Percentiles rank a stretch among this genome's conserved stretches.
phyloP scores from a whole-genome alignment of 208 protist genomes.

The Entamoeba invadens region DNA sequence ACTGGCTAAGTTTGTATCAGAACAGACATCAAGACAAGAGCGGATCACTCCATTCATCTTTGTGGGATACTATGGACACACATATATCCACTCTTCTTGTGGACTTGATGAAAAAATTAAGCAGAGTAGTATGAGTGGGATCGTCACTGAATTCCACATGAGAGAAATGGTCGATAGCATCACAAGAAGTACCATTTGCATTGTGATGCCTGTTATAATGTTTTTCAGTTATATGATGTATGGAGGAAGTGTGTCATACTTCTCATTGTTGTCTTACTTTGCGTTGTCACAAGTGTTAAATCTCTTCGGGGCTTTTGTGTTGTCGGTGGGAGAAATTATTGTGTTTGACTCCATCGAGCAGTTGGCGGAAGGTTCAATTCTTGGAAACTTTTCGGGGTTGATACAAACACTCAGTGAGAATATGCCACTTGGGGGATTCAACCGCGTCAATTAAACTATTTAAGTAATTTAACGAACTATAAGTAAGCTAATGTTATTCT shows the following conservation, averaged over 20 bases:
- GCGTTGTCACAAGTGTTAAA: neutral
- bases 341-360: neutral
- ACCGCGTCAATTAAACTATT: neutral
- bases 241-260: neutral
- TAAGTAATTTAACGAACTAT: too few species aligned
- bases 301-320: neutral
- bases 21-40: neutral
- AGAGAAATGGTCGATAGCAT: neutral
- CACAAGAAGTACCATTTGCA: neutral
- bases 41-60: neutral
- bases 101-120: neutral
- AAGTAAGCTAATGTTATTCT: too few species aligned
- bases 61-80: neutral
- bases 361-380: neutral
- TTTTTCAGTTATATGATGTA: neutral
- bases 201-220: neutral
- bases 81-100: neutral
- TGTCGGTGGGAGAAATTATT: neutral
- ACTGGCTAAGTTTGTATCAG: neutral
- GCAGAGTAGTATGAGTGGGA: neutral
- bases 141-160: neutral
- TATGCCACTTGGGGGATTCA: neutral
- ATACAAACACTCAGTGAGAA: neutral
- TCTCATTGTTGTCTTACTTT: neutral
- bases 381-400: neutral